These are phyloP conservation scores for Fusarium pilosicola DNA, from an alignment of 2,329 filamentous ascomycete species.

Conservation along the genomic window DNA sequence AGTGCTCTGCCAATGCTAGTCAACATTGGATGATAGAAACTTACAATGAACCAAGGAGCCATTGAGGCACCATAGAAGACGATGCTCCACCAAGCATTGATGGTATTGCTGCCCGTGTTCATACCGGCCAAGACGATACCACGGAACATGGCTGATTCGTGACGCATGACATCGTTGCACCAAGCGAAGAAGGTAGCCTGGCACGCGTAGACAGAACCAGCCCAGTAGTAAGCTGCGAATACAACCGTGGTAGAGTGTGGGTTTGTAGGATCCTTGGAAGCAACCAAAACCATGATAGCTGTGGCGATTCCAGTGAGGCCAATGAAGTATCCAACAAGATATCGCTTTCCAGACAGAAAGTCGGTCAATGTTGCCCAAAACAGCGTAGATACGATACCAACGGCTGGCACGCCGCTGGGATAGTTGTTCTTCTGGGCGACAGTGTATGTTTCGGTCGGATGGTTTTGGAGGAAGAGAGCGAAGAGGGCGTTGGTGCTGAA, in stretches of 20 bases:
- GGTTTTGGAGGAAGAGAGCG: slow-evolving; percentile 60
- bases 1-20: not conserved
- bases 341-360: slow-evolving; percentile 69
- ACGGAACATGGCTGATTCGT: slow-evolving; percentile 70
- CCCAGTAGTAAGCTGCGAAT: slow-evolving; percentile 76
- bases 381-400: slow-evolving; percentile 68
- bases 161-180: slow-evolving; percentile 76
- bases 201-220: slow-evolving; percentile 75
- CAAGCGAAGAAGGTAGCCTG: slow-evolving; percentile 81
- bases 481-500: slow-evolving; percentile 73
- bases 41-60: slow-evolving; percentile 72
- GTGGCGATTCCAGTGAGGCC: slow-evolving; percentile 71
- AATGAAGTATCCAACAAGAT: slow-evolving; percentile 74
- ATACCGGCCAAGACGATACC: slow-evolving; percentile 76
- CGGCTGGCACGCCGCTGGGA: slow-evolving; percentile 65
- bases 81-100: slow-evolving; percentile 80
- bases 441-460: slow-evolving; percentile 55
- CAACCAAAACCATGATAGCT: slow-evolving; percentile 68
- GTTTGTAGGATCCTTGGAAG: slow-evolving; percentile 54
- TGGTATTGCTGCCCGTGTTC: slow-evolving; percentile 74
- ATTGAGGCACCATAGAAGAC: slow-evolving; percentile 74
- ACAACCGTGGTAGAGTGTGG: slow-evolving; percentile 59
- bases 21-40: slow-evolving; percentile 32
- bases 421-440: slow-evolving; percentile 66
- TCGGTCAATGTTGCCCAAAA: slow-evolving; percentile 78